phyloP scores from a whole-genome alignment of 352 stramenopile species.

The Phytophthora podocarpi region DNA sequence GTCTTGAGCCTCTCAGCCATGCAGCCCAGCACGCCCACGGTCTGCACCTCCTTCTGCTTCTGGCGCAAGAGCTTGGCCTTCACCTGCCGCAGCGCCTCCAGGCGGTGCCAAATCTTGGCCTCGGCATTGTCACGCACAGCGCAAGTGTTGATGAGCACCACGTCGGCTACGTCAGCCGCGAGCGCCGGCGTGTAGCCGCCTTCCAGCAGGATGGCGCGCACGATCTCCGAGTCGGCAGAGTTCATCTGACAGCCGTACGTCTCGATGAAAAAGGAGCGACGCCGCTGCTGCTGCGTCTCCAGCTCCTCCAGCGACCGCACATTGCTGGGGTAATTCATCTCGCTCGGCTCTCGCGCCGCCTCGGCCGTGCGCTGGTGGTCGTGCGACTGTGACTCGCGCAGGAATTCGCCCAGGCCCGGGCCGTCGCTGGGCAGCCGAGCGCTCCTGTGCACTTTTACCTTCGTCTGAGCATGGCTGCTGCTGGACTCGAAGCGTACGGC shows the following conservation, averaged over 20 bases:
- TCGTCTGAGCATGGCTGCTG: constrained; percentile 11
- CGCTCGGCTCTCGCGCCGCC: constrained; percentile 51
- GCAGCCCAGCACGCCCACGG: constrained; percentile 97
- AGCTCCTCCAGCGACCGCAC: constrained; percentile 63
- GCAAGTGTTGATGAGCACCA: constrained; percentile 99
- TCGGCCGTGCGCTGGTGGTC: constrained; percentile 32
- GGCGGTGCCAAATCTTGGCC: constrained; percentile 91
- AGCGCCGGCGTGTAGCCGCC: constrained; percentile 62
- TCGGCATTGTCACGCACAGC: constrained; percentile 99
- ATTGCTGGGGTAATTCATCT: constrained; percentile 77
- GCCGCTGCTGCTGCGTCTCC: constrained; percentile 34
- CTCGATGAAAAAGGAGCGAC: constrained; percentile 82
- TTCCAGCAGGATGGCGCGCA: constrained; percentile 93
- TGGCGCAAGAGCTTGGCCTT: constrained; percentile 73
- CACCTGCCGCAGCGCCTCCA: constrained; percentile 78
- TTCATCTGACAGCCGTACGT: constrained; percentile 99
- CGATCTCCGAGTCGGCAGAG: constrained; percentile 98
- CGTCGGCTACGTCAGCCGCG: constrained; percentile 84
- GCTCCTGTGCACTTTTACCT: constrained; percentile 16
- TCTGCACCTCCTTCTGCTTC: constrained; percentile 71
- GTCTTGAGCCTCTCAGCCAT: constrained; percentile 99
- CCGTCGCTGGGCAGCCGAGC: constrained; percentile 51
- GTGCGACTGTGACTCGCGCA: constrained; percentile 52
- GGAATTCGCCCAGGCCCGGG: constrained; percentile 73
- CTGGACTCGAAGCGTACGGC: constrained; percentile 38